Percentiles rank a stretch among this genome's conserved stretches.
Conservation (phyloP, 805 yeast species). For the Komagataella kurtzmanii region DNA sequence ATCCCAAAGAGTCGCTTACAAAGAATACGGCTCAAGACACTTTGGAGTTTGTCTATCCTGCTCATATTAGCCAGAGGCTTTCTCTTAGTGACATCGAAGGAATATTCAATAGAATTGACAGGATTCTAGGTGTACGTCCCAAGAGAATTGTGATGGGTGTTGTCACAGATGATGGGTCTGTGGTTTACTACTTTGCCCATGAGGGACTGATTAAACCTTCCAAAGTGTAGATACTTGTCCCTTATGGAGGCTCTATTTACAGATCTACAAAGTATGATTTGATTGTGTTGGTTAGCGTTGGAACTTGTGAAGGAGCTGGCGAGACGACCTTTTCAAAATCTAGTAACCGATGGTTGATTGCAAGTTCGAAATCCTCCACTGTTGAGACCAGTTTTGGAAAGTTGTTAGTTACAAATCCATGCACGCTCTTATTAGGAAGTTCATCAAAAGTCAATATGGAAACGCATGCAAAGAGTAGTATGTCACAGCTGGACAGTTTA, state of each 20-base stretch:
- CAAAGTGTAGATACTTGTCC: conserved; percentile 23
- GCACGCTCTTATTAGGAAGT: conserved; percentile 28
- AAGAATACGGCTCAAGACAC: conserved; percentile 9
- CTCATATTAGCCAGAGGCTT: conserved; percentile 14
- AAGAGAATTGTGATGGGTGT: conserved; percentile 38
- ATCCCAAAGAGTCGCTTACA: conserved; percentile 7
- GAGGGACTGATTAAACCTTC: conserved; percentile 56
- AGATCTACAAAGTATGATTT: neutral
- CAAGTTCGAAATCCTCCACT: neutral
- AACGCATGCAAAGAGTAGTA: conserved; percentile 26
- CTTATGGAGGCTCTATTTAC: neutral
- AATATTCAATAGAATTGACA: conserved; percentile 21
- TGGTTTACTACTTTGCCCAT: conserved; percentile 56
- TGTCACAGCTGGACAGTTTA: conserved; percentile 16
- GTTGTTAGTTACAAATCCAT: conserved; percentile 17
- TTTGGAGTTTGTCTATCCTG: conserved; percentile 31
- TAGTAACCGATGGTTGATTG: conserved; percentile 1
- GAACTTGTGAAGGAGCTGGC: neutral
- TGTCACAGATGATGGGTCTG: conserved; percentile 52
- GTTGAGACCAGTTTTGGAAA: conserved; percentile 14
- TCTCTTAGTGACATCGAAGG: conserved; percentile 23
- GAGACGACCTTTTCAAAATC: neutral
- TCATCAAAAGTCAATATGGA: conserved; percentile 15
- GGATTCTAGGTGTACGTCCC: conserved; percentile 15
- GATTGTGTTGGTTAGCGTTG: conserved; percentile 2